These are phyloP conservation scores for Candida sanyaensis DNA, from an alignment of 1,139 yeast genomes.

Conservation along the genomic window DNA sequence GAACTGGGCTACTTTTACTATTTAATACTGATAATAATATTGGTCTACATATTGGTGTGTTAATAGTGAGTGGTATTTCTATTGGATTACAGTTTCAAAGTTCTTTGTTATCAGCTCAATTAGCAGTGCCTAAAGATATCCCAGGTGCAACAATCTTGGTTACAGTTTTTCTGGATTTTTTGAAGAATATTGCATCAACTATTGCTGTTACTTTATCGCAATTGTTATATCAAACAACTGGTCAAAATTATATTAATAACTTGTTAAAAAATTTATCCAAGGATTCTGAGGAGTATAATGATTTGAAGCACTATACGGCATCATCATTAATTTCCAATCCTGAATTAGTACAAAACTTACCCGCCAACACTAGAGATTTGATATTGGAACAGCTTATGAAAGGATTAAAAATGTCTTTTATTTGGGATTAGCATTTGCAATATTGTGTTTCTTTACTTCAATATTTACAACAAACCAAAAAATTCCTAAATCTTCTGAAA, in stretches of 20 bases:
- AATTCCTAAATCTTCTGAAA: constrained; percentile 37
- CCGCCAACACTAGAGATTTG: constrained; percentile 21
- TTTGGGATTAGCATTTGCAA: constrained; percentile 36
- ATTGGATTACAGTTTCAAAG: constrained; percentile 58
- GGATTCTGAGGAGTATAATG: constrained; percentile 18
- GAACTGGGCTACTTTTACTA: constrained; percentile 51
- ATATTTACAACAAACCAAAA: constrained; percentile 38
- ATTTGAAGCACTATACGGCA: constrained; percentile 20
- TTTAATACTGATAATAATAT: constrained; percentile 37
- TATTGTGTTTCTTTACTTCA: constrained; percentile 28
- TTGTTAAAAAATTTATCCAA: constrained; percentile 16
- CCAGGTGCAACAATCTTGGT: constrained; percentile 54
- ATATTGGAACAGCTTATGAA: constrained; percentile 35
- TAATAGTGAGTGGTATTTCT: constrained; percentile 56
- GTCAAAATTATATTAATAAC: constrained; percentile 21
- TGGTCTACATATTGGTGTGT: constrained; percentile 49
- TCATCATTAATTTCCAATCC: constrained; percentile 31
- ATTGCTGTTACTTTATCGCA: constrained; percentile 50
- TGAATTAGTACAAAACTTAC: constrained; percentile 25
- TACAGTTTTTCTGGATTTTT: constrained; percentile 50
- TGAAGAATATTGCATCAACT: constrained; percentile 51
- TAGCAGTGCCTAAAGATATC: constrained; percentile 51
- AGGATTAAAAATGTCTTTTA: constrained; percentile 44
- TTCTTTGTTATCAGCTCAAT: constrained; percentile 52
- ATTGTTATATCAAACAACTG: constrained; percentile 40